Evolutionary conservation across 176 grass and related monocot genomes (phyloP).

Genomic region (Paspalum notatum): DNA sequence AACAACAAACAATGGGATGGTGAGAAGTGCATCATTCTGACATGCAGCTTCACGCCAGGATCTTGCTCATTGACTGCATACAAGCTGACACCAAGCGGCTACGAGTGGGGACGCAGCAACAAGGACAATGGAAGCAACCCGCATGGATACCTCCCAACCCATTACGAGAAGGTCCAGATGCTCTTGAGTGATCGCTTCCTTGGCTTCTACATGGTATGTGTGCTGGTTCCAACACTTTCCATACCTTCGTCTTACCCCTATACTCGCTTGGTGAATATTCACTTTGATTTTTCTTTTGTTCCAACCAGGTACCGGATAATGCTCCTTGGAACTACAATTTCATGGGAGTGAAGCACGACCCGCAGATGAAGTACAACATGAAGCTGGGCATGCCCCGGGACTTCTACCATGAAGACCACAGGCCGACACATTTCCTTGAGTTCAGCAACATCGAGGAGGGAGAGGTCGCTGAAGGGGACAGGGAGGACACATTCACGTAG

Average conservation of each 20-base stretch:
- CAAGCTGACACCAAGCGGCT: slow-evolving; percentile 90
- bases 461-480: slow-evolving; percentile 67
- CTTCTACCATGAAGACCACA: slow-evolving; percentile 93
- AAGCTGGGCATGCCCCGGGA: slow-evolving; percentile 84
- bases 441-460: slow-evolving; percentile 96
- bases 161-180: slow-evolving; percentile 99
- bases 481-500: slow-evolving; percentile 87
- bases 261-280: not conserved
- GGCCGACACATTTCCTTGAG: slow-evolving; percentile 90
- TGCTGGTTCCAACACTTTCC: not conserved
- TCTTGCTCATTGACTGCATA: slow-evolving; percentile 97
- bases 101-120: slow-evolving; percentile 95
- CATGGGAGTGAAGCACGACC: slow-evolving; percentile 97
- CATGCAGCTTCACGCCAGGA: slow-evolving; percentile 95
- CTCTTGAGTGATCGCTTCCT: slow-evolving; percentile 97
- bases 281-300: not conserved
- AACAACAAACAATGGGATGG: slow-evolving; percentile 97
- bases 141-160: slow-evolving; percentile 89
- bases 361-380: slow-evolving; percentile 77
- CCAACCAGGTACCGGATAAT: slow-evolving; percentile 77
- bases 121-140: slow-evolving; percentile 99
- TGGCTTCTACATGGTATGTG: slow-evolving; percentile 95
- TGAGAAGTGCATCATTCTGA: slow-evolving; percentile 98
- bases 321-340: slow-evolving; percentile 97
- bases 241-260: not conserved